These are phyloP conservation scores for Tulasnella sp. DNA, from an alignment of 768 basidiomycete genomes.

Conservation along the genomic window DNA sequence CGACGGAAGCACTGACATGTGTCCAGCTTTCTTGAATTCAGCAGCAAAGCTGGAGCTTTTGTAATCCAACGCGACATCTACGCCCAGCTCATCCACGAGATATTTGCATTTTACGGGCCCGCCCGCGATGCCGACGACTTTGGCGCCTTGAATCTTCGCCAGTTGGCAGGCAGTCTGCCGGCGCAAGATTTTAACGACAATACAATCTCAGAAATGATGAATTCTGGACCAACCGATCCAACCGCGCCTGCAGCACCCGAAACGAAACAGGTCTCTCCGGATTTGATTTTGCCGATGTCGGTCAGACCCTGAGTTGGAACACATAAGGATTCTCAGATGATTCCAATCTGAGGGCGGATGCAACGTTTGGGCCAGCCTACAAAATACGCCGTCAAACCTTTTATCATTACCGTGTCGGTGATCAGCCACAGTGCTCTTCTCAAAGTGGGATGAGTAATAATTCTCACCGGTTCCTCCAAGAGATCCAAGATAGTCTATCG, in stretches of 20 bases:
- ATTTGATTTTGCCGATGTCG: slow-evolving; percentile 67
- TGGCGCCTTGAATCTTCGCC: slow-evolving; percentile 67
- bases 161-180: slow-evolving; percentile 76
- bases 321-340: background rate
- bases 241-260: slow-evolving; percentile 89
- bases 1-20: slow-evolving; percentile 28
- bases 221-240: too few relatives aligned
- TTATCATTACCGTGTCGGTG: background rate
- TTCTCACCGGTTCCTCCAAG: slow-evolving; percentile 66
- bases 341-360: slow-evolving; percentile 38
- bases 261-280: slow-evolving; percentile 74
- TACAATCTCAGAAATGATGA: too few relatives aligned
- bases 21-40: slow-evolving; percentile 68
- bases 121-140: slow-evolving; percentile 82
- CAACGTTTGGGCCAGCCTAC: slow-evolving; percentile 42
- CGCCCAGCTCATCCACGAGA: slow-evolving; percentile 73
- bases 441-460: background rate
- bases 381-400: slow-evolving; percentile 41
- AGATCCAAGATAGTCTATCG: slow-evolving; percentile 71
- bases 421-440: background rate
- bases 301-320: slow-evolving; percentile 74
- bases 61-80: slow-evolving; percentile 77
- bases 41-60: slow-evolving; percentile 59
- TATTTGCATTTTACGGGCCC: slow-evolving; percentile 71
- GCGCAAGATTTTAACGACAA: too few relatives aligned